Base-by-base conservation (phyloP, 495 filamentous ascomycete genomes). In the Aspergillus affinis region DNA sequence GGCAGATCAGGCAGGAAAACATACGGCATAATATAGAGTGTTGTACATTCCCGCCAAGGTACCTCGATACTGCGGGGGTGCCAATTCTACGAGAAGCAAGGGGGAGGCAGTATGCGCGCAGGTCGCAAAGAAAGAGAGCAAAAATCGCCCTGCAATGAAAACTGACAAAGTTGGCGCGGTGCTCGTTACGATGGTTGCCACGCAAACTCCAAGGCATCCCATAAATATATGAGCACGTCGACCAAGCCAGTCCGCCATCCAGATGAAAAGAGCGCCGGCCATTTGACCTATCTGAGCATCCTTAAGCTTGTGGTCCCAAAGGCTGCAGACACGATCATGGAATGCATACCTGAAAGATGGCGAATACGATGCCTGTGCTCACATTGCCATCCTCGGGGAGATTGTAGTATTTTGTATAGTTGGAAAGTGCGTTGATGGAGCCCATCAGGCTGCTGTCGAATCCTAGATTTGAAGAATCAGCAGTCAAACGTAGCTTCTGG, bases 101-200 rank as follows among this genome's bases (percentile, higher is more conserved):
- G 88, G 88, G 0, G 86, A 86, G 13, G 88, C 88, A 17, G 87
- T 81, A 48, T 83, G 80, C 48, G 81, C 80, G 21, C 89, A 85
- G 26, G 81, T 82, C 19, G 88, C 86, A 10, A 88, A 88, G 64
- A 91, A 89, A 3, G 88, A 88, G 23, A 92, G 82, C 21, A 90
- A 67, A 69, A 91, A 91, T 15, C 89, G 81, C n/a, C 88, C 89
- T n/a, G 78, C 87, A 64, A 89, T 84, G 61, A 91, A 90, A 63
- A 80, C 75, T 13, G 65, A 66, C 17, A 82, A 32, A 47, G 10
- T 51, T 26, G 54, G 51, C 19, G 59, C 53, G 10, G 51, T 47
- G 10, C 46, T 21, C 6, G 59, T 57, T 27, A 61, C 32, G 20
- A 61, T 61, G 10, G 59, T 61, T 21, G 46, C 59, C 32, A 61